Percentiles rank a stretch among this genome's conserved stretches.
These are phyloP conservation scores for Priceomyces medius DNA, from an alignment of 805 yeast species.

Conservation along the genomic window DNA sequence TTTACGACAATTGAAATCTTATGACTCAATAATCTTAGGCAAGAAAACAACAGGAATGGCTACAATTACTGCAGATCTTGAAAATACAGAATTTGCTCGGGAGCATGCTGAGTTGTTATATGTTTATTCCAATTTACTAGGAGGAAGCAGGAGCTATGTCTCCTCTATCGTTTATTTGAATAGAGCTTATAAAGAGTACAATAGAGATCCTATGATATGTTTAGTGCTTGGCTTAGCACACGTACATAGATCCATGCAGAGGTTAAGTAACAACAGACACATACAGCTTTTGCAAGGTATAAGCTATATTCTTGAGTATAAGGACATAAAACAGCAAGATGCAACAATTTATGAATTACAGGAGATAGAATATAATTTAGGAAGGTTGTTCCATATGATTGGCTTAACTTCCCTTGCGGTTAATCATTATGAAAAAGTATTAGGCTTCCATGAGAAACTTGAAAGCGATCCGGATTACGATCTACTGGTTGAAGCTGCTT, in stretches of 20 bases:
- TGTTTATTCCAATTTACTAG: constrained; percentile 77
- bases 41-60: constrained; percentile 76
- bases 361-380: constrained; percentile 82
- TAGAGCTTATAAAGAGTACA: constrained; percentile 64
- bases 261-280: constrained; percentile 83
- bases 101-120: constrained; percentile 68
- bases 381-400: constrained; percentile 78
- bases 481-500: constrained; percentile 77
- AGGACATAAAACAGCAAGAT: constrained; percentile 44
- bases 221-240: constrained; percentile 76
- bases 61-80: constrained; percentile 56
- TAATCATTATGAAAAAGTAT: constrained; percentile 67
- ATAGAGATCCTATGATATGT: constrained; percentile 76
- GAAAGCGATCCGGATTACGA: constrained; percentile 51
- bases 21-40: constrained; percentile 61
- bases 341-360: constrained; percentile 54
- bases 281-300: constrained; percentile 85
- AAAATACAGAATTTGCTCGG: constrained; percentile 35
- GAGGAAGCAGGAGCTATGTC: constrained; percentile 77
- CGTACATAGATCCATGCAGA: constrained; percentile 87
- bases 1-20: constrained; percentile 84
- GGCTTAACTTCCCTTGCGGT: constrained; percentile 77
- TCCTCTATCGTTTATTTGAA: constrained; percentile 78
- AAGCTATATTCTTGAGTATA: constrained; percentile 72
- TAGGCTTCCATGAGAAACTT: constrained; percentile 38